Base-by-base conservation (phyloP, 139 green algal species). In the Limnomonas spitsbergensis region DNA sequence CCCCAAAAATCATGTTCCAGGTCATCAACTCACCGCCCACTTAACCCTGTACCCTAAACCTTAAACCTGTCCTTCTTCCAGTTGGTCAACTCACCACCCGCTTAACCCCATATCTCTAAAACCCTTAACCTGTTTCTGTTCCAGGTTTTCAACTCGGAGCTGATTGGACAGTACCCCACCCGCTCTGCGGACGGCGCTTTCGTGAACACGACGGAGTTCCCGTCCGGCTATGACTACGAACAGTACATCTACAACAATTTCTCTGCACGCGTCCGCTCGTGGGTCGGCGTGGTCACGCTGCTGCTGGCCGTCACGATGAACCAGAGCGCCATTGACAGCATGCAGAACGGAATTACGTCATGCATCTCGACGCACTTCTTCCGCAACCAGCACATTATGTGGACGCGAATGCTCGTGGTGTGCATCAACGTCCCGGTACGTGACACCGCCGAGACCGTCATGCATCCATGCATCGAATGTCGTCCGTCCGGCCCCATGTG, bases 381-480 rank as follows among this genome's bases (percentile, higher is more conserved):
- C 69, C 80, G 81, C 35, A 68, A 79, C 38, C 76, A 77, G 75
- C 76, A 84, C 66, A 80, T 88, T 40, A 34, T 68, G 14, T 89
- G 79, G 36, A 84, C 91, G n/a, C 85, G 89, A 37, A n/a, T 84
- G 0, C 69, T 87, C 29, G 88, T 95, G 26, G 27, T 94, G 2
- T 0, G 89, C 3, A 82, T 96, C 72, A 97, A 94, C 83, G 72
- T 93, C n/a, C 88, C 90, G 0, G n/a, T n/a, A n/a, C n/a, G n/a
- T n/a, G n/a, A n/a, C n/a, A n/a, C n/a, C n/a, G n/a, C 83, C 91
- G 29, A n/a, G n/a, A 89, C 95, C 1, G 53, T 94, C 38, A 76
- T 90, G n/a, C n/a, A n/a, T n/a, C n/a, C n/a, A n/a, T n/a, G n/a
- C n/a, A 82, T 61, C 83, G n/a, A n/a, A n/a, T n/a, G n/a, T n/a